Conservation (phyloP, 345 rosid species). For the Sisymbrium altissimum region DNA sequence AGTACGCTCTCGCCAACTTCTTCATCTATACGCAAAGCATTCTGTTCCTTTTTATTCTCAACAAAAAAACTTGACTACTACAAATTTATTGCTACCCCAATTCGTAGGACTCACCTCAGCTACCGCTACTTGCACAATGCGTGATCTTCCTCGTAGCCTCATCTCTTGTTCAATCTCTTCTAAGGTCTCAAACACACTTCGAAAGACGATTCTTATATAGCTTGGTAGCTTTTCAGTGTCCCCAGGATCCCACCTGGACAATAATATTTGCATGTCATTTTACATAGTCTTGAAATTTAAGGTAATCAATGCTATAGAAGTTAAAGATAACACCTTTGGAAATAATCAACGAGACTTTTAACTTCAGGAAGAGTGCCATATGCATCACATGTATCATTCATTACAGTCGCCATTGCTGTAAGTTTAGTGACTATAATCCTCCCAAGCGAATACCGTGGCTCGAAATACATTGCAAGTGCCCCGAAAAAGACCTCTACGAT, state of each 20-base stretch:
- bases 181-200: neutral
- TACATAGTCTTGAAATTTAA: neutral
- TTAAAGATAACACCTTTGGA: conserved; percentile 1
- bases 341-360: neutral
- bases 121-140: neutral
- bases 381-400: conserved; percentile 24
- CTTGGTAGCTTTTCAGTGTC: neutral
- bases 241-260: neutral
- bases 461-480: neutral
- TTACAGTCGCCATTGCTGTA: neutral
- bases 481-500: neutral
- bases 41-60: neutral
- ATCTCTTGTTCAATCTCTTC: neutral
- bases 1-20: neutral
- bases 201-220: neutral
- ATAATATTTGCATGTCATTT: neutral
- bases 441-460: conserved; percentile 5
- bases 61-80: neutral
- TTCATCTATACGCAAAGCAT: neutral
- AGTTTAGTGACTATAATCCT: neutral
- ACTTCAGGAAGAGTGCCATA: conserved; percentile 13
- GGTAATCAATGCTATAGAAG: neutral
- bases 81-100: neutral
- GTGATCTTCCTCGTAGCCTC: neutral
- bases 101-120: neutral